Conservation (phyloP, 805 yeast species). For the Saturnispora mendoncae region DNA sequence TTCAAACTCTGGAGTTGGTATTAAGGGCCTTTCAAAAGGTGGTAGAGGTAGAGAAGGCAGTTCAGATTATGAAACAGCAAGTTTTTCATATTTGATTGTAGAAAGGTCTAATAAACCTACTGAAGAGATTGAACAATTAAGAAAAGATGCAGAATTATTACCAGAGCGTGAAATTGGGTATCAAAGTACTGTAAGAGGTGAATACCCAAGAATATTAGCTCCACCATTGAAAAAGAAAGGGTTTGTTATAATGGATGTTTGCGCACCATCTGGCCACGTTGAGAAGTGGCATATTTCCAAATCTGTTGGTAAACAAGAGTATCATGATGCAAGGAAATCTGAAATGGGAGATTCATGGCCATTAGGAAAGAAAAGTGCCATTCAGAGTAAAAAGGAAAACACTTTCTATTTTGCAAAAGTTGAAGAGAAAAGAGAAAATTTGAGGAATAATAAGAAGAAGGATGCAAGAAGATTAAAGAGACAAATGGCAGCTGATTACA, state of each 20-base stretch:
- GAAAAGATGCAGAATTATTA: constrained; percentile 13
- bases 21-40: constrained; percentile 35
- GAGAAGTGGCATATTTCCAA: constrained; percentile 87
- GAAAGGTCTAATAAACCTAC: constrained; percentile 46
- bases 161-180: constrained; percentile 23
- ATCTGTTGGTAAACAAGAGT: constrained; percentile 61
- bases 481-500: constrained; percentile 20
- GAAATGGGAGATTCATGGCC: constrained; percentile 86
- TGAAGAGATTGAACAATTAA: constrained; percentile 10
- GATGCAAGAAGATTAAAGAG: constrained; percentile 21
- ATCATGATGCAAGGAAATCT: constrained; percentile 86
- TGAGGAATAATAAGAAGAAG: constrained; percentile 20
- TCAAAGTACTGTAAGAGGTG: constrained; percentile 22
- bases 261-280: constrained; percentile 69
- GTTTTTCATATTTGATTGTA: constrained; percentile 64
- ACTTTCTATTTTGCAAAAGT: constrained; percentile 26
- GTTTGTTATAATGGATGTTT: constrained; percentile 70
- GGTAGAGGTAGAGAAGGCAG: constrained; percentile 80
- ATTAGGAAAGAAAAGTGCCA: constrained; percentile 48
- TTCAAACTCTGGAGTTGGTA: constrained; percentile 48
- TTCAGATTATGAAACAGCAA: constrained; percentile 59
- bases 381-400: constrained; percentile 30
- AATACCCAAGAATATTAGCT: constrained; percentile 67
- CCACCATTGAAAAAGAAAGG: constrained; percentile 73
- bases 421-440: constrained; percentile 28